phyloP scores from a whole-genome alignment of 257 asterid genomes.

The Buddleja alternifolia region DNA sequence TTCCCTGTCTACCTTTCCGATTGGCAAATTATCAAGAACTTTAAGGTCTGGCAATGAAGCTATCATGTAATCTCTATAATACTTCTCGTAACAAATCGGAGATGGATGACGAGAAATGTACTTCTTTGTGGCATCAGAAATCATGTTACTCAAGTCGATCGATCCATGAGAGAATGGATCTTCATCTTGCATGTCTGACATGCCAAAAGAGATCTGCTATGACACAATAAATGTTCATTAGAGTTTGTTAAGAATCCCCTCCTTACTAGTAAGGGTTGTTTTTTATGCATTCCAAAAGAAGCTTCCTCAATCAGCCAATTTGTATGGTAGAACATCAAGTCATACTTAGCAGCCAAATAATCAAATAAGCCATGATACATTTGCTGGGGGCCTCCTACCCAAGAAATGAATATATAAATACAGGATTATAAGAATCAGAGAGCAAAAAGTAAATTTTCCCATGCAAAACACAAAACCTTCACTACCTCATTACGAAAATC shows the following conservation, averaged over 20 bases:
- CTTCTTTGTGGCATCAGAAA: constrained; percentile 47
- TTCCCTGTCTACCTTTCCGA: constrained; percentile 62
- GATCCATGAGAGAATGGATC: constrained; percentile 41
- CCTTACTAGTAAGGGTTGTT: neutral
- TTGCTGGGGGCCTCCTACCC: constrained; percentile 6
- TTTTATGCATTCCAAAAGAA: constrained; percentile 1
- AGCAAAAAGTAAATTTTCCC: neutral
- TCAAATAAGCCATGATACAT: constrained; percentile 12
- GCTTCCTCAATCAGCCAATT: constrained; percentile 6
- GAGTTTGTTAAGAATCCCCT: constrained; percentile 13
- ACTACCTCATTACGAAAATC: constrained; percentile 70
- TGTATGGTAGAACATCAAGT: constrained; percentile 19
- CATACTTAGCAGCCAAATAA: too few relatives aligned
- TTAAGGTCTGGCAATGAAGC: constrained; percentile 71
- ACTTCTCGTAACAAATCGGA: constrained; percentile 85
- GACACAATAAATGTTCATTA: constrained; percentile 27
- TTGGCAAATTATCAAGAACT: constrained; percentile 74
- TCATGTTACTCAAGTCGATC: constrained; percentile 34
- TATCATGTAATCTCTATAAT: constrained; percentile 85
- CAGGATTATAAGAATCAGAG: constrained; percentile 15
- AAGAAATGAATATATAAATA: neutral
- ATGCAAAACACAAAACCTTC: constrained; percentile 25
- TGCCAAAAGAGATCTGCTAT: constrained; percentile 60
- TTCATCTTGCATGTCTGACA: constrained; percentile 51
- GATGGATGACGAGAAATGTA: constrained; percentile 64